Evolutionary conservation across 2,329 filamentous ascomycete genomes (phyloP), one percentile per base, ranked within the genome.

Genomic region (Thielaviopsis populi): DNA sequence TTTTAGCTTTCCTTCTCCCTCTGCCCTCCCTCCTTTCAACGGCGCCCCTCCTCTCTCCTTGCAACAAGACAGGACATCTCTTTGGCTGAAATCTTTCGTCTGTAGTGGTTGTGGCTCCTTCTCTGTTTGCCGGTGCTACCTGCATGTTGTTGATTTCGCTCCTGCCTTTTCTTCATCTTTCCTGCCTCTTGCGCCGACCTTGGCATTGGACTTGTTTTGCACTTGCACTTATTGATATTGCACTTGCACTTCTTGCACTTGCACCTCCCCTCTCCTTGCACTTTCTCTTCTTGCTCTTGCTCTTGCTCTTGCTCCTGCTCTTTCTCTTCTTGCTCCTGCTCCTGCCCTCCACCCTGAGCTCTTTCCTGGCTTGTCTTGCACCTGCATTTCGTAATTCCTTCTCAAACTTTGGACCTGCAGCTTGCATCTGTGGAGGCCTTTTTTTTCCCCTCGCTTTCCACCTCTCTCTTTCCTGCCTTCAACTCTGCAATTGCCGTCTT

Each of bases 331-430:
- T 56, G 53, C 33, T 37, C 33, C 1, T 8, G 33, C 33, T 37
- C 33, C 8, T 8, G 4, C 10, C 33, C 33, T 33, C 33, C 5
- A 37, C 53, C 53, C 15, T 37, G 24, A 56, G 53, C 24, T 56
- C 53, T 56, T n/a, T 56, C 53, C 17, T 56, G 53, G 5, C 30
- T 37, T 56, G 53, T 37, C 53, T 56, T 56, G 53, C 53, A 19
- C 27, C 27, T 56, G 53, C 17, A 56, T 37, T n/a, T 56, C n/a
- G 53, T 56, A 37, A 56, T 56, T 56, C 53, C 53, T 56, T 56
- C 27, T 56, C 46, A 27, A 50, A 50, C 46, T 8, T 56, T 37
- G 53, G 27, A 56, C 53, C 53, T 56, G 53, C 53, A 56, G 53
- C 53, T 56, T 56, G 53, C 53, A 37, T 56, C 53, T 19, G 27